Evolutionary conservation across 1,284 basidiomycete species (phyloP).

Genomic region (Puccinia coronata): DNA sequence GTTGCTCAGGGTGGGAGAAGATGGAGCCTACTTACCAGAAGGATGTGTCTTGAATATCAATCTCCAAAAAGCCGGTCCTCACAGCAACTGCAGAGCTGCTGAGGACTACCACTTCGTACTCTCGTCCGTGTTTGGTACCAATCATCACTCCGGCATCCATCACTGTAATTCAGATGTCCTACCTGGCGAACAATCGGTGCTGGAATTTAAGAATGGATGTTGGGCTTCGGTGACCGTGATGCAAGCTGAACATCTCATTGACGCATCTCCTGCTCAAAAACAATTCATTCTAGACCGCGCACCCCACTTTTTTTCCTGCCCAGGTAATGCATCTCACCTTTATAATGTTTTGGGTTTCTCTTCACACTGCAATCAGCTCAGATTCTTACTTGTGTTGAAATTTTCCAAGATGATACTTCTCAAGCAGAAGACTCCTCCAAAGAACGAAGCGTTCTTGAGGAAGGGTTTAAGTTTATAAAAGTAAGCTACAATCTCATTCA

Average conservation of each 20-base stretch:
- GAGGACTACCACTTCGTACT: constrained; percentile 39
- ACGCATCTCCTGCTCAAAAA: not conserved
- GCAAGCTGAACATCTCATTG: not conserved
- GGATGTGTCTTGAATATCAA: constrained; percentile 35
- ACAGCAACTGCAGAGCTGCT: not conserved
- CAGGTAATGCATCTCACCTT: not conserved
- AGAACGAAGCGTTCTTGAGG: too few relatives aligned
- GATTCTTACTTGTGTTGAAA: too few relatives aligned
- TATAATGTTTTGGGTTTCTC: too few relatives aligned
- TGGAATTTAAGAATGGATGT: not conserved
- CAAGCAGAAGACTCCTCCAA: too few relatives aligned
- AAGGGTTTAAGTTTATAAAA: too few relatives aligned
- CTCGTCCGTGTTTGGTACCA: constrained; percentile 8
- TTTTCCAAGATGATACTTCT: too few relatives aligned
- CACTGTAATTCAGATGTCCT: constrained; percentile 19
- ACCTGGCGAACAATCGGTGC: constrained; percentile 1
- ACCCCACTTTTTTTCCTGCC: constrained; percentile 14
- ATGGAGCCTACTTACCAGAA: not conserved
- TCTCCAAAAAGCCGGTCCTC: constrained; percentile 26
- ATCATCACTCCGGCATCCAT: not conserved
- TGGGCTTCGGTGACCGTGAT: constrained; percentile 37
- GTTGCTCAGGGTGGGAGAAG: not conserved
- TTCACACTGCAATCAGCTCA: too few relatives aligned
- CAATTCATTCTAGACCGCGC: not conserved
- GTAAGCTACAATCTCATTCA: too few relatives aligned